Evolutionary conservation across 768 basidiomycete genomes (phyloP), one percentile per base, ranked within the genome.

Genomic region (Mycena indigotica): DNA sequence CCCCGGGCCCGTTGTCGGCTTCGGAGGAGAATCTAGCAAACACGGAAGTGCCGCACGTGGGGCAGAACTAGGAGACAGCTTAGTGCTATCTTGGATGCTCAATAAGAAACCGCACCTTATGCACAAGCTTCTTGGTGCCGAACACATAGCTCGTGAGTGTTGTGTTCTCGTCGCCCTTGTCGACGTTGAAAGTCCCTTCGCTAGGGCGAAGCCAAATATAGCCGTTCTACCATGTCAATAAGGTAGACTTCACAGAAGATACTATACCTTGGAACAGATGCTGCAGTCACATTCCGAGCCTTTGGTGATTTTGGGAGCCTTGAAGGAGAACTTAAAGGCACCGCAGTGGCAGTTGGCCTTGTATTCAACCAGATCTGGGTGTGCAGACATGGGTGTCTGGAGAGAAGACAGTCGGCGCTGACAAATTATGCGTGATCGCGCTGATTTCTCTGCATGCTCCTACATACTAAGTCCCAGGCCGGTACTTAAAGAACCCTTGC

Each of bases 31-130:
- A n/a, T n/a, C n/a, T n/a, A n/a, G n/a, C 48, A 29, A 61, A 32
- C 5, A 61, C 53, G 1, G 60, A 48, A 4, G 50, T 57, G 16
- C 60, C 60, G n/a, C 56, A 61, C 0, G 49, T 55, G 0, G 60
- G 49, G 28, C 60, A 61, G 29, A 61, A 61, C 60, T 61, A 48
- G 6, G 21, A 12, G n/a, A n/a, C n/a, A n/a, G n/a, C n/a, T n/a
- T n/a, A 10, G 41, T 21, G 41, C 21, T 45, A 10, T 12, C 10
- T 45, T 21, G 41, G 19, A 23, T 23, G 10, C 41, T 8, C 16
- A 10, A 8, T 8, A 10, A 23, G 41, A 45, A 28, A 26, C 12
- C 23, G 5, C 6, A 48, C 46, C 46, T 48, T 48, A n/a, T 48
- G 46, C 21, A 26, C 25, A 26, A 48, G 23, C 21, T 6, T 5